Evolutionary conservation across 352 stramenopile species (phyloP).

Genomic region (Globisporangium polare): DNA sequence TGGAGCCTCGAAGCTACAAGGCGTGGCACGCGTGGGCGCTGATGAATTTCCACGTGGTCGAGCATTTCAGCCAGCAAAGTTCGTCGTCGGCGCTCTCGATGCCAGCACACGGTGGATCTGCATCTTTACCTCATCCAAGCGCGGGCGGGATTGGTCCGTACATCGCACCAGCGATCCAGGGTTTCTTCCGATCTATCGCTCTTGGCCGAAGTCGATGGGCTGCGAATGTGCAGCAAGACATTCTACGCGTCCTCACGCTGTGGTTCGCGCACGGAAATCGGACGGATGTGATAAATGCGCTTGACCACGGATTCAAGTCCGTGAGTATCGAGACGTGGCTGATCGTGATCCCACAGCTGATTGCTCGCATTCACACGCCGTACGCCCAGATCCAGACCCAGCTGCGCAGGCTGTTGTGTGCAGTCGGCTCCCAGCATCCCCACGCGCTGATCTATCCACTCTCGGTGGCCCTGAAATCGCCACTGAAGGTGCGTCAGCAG

Average conservation of each 20-base stretch:
- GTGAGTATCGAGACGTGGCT: conserved; percentile 98
- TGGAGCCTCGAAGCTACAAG: conserved; percentile 75
- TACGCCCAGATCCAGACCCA: conserved; percentile 64
- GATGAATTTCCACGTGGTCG: conserved; percentile 95
- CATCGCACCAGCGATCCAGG: conserved; percentile 69
- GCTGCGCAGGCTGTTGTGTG: conserved; percentile 86
- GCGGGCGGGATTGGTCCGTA: conserved; percentile 39
- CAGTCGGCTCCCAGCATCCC: conserved; percentile 92
- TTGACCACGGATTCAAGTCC: conserved; percentile 82
- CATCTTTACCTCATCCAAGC: conserved; percentile 1
- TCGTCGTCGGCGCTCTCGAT: conserved; percentile 25
- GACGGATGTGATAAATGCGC: conserved; percentile 79
- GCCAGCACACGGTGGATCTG: conserved; percentile 13
- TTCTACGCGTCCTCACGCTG: conserved; percentile 97
- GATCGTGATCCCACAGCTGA: conserved; percentile 97
- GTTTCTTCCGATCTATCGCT: conserved; percentile 96
- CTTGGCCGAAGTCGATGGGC: conserved; percentile 94
- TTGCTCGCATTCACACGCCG: conserved; percentile 84
- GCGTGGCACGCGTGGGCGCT: conserved; percentile 97
- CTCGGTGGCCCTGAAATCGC: conserved; percentile 95
- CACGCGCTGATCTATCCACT: conserved; percentile 99
- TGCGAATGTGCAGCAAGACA: conserved; percentile 97
- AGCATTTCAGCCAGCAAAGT: conserved; percentile 71
- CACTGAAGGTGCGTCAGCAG: conserved; percentile 79
- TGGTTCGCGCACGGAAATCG: conserved; percentile 97